Evolutionary conservation across 2,329 filamentous ascomycete species (phyloP).

Genomic region (Penicillium nordicum): DNA sequence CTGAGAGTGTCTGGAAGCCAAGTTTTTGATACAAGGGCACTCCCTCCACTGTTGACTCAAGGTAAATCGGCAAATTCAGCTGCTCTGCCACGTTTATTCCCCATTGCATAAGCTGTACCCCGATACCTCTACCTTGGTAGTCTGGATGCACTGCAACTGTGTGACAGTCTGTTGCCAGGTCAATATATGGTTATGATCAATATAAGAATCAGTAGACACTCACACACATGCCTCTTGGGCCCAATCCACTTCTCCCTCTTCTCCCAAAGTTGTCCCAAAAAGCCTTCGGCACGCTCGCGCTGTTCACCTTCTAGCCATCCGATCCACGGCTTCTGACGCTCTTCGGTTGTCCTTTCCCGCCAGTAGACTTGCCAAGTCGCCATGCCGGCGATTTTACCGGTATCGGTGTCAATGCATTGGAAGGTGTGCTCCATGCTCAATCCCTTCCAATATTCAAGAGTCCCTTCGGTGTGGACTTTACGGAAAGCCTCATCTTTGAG

Average conservation of each 20-base stretch:
- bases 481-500: conserved; percentile 40
- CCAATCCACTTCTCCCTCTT: conserved; percentile 22
- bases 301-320: conserved; percentile 48
- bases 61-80: conserved; percentile 44
- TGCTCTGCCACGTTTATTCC: conserved; percentile 34
- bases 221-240: conserved; percentile 39
- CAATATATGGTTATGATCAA: neutral
- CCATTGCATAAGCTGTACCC: conserved; percentile 43
- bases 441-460: conserved; percentile 38
- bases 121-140: conserved; percentile 44
- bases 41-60: conserved; percentile 47
- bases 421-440: conserved; percentile 45
- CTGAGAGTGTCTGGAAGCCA: conserved; percentile 38
- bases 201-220: conserved; percentile 17
- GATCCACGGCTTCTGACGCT: conserved; percentile 46
- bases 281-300: conserved; percentile 38
- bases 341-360: conserved; percentile 37
- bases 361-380: conserved; percentile 47
- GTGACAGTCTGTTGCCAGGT: conserved; percentile 25
- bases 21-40: conserved; percentile 47
- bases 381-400: conserved; percentile 48
- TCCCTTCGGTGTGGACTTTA: conserved; percentile 44
- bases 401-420: conserved; percentile 45
- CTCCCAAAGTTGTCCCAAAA: conserved; percentile 43
- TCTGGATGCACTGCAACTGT: conserved; percentile 47